A percentile compares a stretch with the other conserved stretches of the same genome.
Conservation (phyloP, 2,329 filamentous ascomycete genomes). For the Talaromyces sp. region DNA sequence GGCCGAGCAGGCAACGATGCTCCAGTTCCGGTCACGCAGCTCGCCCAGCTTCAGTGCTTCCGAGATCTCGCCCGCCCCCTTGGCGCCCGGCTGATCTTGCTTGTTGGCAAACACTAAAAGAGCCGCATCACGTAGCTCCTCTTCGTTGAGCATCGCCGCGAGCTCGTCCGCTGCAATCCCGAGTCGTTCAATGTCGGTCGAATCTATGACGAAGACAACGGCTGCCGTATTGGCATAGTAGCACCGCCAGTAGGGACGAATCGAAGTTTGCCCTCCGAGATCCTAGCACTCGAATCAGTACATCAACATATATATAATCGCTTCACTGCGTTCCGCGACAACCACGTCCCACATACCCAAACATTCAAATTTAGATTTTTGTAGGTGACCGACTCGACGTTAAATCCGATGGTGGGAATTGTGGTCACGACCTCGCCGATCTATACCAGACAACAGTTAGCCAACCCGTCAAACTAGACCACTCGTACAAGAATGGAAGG, state of each 20-base stretch:
- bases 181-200: slow-evolving; percentile 92
- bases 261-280: slow-evolving; percentile 95
- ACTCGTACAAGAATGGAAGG: neutral
- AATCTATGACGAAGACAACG: slow-evolving; percentile 98
- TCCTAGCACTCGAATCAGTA: slow-evolving; percentile 51
- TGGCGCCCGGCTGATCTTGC: slow-evolving; percentile 95
- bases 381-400: slow-evolving; percentile 97
- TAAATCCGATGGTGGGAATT: slow-evolving; percentile 98
- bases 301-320: neutral
- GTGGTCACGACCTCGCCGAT: slow-evolving; percentile 98
- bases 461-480: neutral
- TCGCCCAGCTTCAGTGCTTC: slow-evolving; percentile 87
- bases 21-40: slow-evolving; percentile 96
- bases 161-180: slow-evolving; percentile 91
- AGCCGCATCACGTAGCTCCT: slow-evolving; percentile 88
- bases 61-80: slow-evolving; percentile 93
- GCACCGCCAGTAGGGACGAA: slow-evolving; percentile 97
- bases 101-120: slow-evolving; percentile 97
- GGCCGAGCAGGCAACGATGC: slow-evolving; percentile 94
- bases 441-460: slow-evolving; percentile 43
- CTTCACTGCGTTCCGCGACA: neutral
- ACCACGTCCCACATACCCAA: slow-evolving; percentile 62
- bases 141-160: slow-evolving; percentile 92
- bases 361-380: slow-evolving; percentile 98
- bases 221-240: slow-evolving; percentile 99